Base-by-base conservation (phyloP, 1,284 basidiomycete genomes). In the Microbotryum saponariae region DNA sequence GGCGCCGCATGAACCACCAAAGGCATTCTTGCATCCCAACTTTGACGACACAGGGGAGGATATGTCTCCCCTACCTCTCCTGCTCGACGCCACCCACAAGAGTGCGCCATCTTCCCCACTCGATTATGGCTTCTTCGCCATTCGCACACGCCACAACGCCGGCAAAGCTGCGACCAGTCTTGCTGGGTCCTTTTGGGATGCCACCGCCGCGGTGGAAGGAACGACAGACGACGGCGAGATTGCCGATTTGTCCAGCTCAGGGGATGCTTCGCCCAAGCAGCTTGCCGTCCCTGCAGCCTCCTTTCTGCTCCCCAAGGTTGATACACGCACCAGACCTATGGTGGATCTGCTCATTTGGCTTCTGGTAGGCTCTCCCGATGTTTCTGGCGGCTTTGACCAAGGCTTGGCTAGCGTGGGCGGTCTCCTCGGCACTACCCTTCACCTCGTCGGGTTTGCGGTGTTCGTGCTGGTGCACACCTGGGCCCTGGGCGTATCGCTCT, bases 371-470 rank as follows among this genome's bases (percentile, higher is more conserved):
- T 47, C 60, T 0, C 48, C 58, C 2, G 16, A 53, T 9, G 42
- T 42, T 4, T 18, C 8, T 9, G 46, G n/a, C 12, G 12, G 45
- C 21, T 25, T 56, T 27, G 54, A 58, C 29, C 47, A 51, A 25
- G 37, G 56, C 18, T 29, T 62, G 56, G 47, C 47, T 8, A 51
- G 46, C 27, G 46, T 64, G 31, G 65, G 62, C 46, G 67, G 67
- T 3, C 25, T 68, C 46, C 10, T 67, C 49, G 67, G 65, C 29
- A 4, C 51, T 18, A 2, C 58, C 16, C 48, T 68, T 27, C 67
- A 68, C 55, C 29, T 61, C 23, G 6, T 61, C 37, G 67, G 62
- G 8, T 68, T 68, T 56, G 27, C 37, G 37, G 63, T 59, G 51
- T 68, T 68, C 57, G 45, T 68, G 47, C 42, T 46, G 4, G 56